Evolutionary conservation across 2,329 filamentous ascomycete genomes (phyloP), one percentile per base, ranked within the genome.

Genomic region (Fusarium solani-melongenae): DNA sequence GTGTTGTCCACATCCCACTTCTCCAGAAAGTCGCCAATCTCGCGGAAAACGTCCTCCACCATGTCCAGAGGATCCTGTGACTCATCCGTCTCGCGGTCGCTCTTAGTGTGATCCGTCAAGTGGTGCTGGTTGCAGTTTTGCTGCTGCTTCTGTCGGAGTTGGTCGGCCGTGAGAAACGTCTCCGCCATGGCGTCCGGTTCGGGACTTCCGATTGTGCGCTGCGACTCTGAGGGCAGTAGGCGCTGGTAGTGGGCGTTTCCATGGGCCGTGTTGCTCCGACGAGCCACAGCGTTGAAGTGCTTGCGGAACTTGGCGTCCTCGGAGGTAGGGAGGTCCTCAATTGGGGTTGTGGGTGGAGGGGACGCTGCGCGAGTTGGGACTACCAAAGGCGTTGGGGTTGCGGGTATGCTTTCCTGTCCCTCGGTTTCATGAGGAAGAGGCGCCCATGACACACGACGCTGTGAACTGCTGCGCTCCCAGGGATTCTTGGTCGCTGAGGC

Each of bases 201-300:
- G n/a, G 78, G 78, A 39, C 76, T 78, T 24, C 63, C 62, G n/a
- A 69, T 36, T 11, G 65, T 73, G 36, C 73, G 57, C 69, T 88
- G 86, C 6, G 84, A 87, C 14, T 79, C 81, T 20, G 82, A 83
- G 6, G 84, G 85, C 3, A 87, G 74, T 2, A 87, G 74, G 15
- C 78, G 79, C 57, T 78, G 76, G n/a, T 76, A 33, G 5, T 8
- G 38, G 27, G 29, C 15, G 27, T 29, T 63, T 9, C 44, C 57
- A 17, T 55, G 78, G 24, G 77, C 74, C 6, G 74, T 72, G 44
- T 78, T 79, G 60, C 78, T 75, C 20, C 82, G 82, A 24, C 77
- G 81, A n/a, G 82, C 83, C 41, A 88, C 80, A 1, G 81, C 82
- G 31, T 83, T 81, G 70, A 89, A 89, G 72, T 89, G 87, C n/a